Evolutionary conservation across 495 filamentous ascomycete genomes (phyloP), one percentile per base, ranked within the genome.

Genomic region (Tuber umbilicatum): DNA sequence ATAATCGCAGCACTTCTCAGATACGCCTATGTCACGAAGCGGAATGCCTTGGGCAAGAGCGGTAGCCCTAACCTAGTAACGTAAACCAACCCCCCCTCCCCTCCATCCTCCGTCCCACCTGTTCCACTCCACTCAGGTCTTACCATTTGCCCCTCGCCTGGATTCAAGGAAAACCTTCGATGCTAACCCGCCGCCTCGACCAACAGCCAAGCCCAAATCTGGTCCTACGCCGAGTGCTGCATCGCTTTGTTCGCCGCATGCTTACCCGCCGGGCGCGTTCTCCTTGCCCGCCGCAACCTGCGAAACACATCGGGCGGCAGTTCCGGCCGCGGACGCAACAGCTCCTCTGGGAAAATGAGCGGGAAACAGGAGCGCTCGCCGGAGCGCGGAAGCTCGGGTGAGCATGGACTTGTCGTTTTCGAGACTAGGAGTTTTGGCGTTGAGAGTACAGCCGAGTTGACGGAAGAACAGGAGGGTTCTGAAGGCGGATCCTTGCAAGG

Each of bases 171-270:
- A 50, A 17, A 43, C 40, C 5, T 5, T 50, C 21, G 35, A 40
- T 47, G 45, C 40, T 39, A 64, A 64, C 55, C 12, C 55, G 19
- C 55, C 27, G 6, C 55, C 14, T 35, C 27, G 4, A 31, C 27
- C 27, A 40, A 77, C 37, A 76, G 76, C 21, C 76, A 78, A 73
- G 74, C 74, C 12, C 74, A 78, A 42, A 76, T 78, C 5, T 77
- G 76, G 76, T 78, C 74, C 2, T 78, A 77, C 39, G 43, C 74
- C 9, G 74, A 77, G 45, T 39, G 45, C 45, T 77, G 74, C 23
- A 73, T 76, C 23, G 39, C 70, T 5, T 23, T 76, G n/a, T 77
- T 78, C 35, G 76, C 76, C 1, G 76, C 76, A 23, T 78, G 76
- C 55, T 70, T 78, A 10, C 76, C 74, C 10, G 74, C 76, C 12